Evolutionary conservation across 768 basidiomycete species (phyloP).

Genomic region (Rhizopogon salebrosus): DNA sequence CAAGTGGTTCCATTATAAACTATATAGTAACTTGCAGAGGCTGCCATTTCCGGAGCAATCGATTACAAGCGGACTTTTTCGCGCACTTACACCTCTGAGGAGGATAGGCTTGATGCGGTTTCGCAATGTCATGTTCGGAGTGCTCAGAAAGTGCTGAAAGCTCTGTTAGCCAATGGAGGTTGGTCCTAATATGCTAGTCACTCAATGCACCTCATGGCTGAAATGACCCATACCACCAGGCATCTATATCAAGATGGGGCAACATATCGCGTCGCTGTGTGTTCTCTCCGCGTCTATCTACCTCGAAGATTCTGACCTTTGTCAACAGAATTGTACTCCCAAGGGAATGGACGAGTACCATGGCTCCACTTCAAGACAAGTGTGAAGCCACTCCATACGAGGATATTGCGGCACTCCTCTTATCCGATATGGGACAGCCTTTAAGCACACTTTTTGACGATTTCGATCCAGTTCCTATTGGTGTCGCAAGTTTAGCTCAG

Average conservation of each 20-base stretch:
- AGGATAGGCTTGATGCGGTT: constrained; percentile 47
- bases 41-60: constrained; percentile 57
- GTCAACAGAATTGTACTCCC: constrained; percentile 47
- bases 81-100: constrained; percentile 43
- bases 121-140: constrained; percentile 83
- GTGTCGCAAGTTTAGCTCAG: constrained; percentile 94
- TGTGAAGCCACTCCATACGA: constrained; percentile 86
- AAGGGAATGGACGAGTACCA: constrained; percentile 54
- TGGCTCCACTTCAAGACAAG: constrained; percentile 78
- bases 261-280: constrained; percentile 73
- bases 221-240: constrained; percentile 33
- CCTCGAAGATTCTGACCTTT: constrained; percentile 7
- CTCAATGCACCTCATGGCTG: not conserved
- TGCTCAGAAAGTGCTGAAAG: constrained; percentile 70
- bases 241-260: constrained; percentile 86
- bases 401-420: constrained; percentile 70
- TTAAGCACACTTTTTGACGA: constrained; percentile 77
- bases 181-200: constrained; percentile 15
- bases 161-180: constrained; percentile 89
- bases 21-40: constrained; percentile 33
- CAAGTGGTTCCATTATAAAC: constrained; percentile 8
- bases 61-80: constrained; percentile 72
- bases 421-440: constrained; percentile 69
- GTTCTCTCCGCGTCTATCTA: constrained; percentile 22
- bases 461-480: constrained; percentile 85